Evolutionary conservation across 371 early-diverging fungal species (phyloP).

Genomic region (Thermomucor indicae-seudaticae): DNA sequence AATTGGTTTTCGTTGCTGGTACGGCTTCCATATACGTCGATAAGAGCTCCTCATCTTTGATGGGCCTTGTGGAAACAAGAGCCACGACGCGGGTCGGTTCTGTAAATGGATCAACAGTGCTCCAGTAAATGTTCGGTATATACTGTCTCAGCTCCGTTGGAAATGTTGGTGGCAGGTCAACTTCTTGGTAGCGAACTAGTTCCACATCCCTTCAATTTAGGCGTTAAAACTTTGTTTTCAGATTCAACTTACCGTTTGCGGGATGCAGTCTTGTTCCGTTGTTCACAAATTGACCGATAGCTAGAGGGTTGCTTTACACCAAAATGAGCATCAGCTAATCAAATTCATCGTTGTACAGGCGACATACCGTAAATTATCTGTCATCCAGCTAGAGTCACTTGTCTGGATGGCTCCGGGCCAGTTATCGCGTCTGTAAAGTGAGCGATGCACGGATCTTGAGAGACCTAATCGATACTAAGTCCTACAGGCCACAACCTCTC

Average conservation of each 20-base stretch:
- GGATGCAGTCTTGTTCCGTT: conserved; percentile 29
- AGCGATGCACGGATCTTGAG: too few species aligned
- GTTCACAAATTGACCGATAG: conserved; percentile 56
- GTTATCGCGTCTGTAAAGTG: conserved; percentile 46
- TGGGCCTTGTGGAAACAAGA: conserved; percentile 32
- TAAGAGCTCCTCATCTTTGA: conserved; percentile 45
- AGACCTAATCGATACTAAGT: too few species aligned
- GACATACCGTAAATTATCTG: conserved; percentile 13
- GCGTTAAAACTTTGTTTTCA: not conserved
- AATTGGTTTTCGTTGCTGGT: not conserved
- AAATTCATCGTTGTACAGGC: not conserved
- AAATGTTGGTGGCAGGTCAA: conserved; percentile 38
- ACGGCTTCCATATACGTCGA: conserved; percentile 51
- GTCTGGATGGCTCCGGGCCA: conserved; percentile 53
- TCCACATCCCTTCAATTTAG: too few species aligned
- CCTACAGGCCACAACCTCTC: conserved; percentile 30
- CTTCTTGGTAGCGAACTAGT: conserved; percentile 51
- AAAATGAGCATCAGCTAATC: not conserved
- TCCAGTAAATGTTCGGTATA: conserved; percentile 49
- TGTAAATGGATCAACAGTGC: conserved; percentile 2
- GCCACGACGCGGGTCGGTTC: conserved; percentile 29
- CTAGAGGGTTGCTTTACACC: conserved; percentile 44
- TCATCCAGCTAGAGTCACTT: conserved; percentile 51
- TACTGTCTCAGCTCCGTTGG: conserved; percentile 40
- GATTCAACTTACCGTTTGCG: conserved; percentile 37